phyloP scores from a whole-genome alignment of 2,329 filamentous ascomycete species.

The Exophiala sideris region DNA sequence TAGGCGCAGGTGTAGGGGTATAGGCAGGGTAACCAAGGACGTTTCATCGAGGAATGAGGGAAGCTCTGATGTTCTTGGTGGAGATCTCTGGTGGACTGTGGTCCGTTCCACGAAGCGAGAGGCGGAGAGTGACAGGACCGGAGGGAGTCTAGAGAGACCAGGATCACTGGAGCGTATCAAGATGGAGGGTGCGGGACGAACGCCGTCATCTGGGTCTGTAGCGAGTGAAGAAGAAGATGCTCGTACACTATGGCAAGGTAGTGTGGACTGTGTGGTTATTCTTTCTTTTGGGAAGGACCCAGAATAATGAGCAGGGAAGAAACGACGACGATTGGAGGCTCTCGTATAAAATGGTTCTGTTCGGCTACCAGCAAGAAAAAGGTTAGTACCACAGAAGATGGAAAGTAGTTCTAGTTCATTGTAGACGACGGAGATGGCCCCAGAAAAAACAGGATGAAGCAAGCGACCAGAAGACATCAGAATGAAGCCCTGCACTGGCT shows the following conservation, averaged over 20 bases:
- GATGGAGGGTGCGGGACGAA: not conserved
- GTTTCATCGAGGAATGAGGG: slow-evolving; percentile 6
- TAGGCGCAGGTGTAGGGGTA: slow-evolving; percentile 4
- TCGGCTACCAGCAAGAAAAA: too few species aligned
- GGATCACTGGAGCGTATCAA: not conserved
- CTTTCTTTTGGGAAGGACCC: too few species aligned
- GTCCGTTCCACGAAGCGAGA: not conserved
- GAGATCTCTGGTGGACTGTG: slow-evolving; percentile 1
- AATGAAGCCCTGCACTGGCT: too few species aligned
- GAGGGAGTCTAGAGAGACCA: slow-evolving; percentile 1
- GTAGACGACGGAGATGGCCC: too few species aligned
- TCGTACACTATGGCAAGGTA: not conserved
- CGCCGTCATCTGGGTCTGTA: not conserved
- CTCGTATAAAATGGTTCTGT: too few species aligned
- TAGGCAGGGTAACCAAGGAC: slow-evolving; percentile 1
- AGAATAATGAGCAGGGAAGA: too few species aligned
- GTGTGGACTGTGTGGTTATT: not conserved
- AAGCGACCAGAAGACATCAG: too few species aligned
- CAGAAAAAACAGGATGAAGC: too few species aligned
- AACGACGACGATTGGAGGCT: too few species aligned
- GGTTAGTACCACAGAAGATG: too few species aligned
- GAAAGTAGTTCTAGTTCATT: too few species aligned
- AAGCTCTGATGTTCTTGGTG: slow-evolving; percentile 2
- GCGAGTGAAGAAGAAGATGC: too few species aligned
- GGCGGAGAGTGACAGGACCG: slow-evolving; percentile 7